phyloP scores from a whole-genome alignment of 2,329 filamentous ascomycete genomes.

The Xylaria sp. region DNA sequence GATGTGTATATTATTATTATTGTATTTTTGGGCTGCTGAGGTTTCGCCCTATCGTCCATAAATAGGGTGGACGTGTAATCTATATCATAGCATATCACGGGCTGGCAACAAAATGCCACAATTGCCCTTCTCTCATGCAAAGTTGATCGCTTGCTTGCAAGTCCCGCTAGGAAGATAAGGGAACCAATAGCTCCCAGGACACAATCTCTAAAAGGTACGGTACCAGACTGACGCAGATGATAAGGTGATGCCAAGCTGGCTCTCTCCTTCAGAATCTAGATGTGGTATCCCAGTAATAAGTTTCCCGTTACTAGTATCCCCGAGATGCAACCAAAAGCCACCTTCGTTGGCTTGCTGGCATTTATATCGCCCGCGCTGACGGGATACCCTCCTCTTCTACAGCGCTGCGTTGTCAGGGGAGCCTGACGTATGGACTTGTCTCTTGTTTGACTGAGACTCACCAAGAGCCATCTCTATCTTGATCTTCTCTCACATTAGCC shows the following conservation, averaged over 20 bases:
- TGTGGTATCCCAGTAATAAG: neutral
- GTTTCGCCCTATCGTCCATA: neutral
- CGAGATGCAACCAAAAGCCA: neutral
- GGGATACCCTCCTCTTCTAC: neutral
- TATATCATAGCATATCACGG: slow-evolving; percentile 17
- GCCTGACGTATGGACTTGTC: neutral
- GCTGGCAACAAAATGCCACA: neutral
- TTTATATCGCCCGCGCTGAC: neutral
- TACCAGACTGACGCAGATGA: neutral
- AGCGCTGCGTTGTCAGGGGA: neutral
- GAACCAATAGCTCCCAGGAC: neutral
- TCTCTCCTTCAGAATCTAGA: neutral
- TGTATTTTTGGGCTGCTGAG: neutral
- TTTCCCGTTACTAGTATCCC: neutral
- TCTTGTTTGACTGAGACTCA: neutral
- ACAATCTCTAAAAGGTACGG: too few species aligned
- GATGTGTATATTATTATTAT: slow-evolving; percentile 30
- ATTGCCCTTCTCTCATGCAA: neutral
- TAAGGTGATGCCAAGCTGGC: neutral
- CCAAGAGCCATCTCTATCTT: neutral
- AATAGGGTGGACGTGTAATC: slow-evolving; percentile 16
- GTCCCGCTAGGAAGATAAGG: neutral
- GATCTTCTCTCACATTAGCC: slow-evolving; percentile 62
- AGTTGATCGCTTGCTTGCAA: neutral
- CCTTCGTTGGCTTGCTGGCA: neutral